Base-by-base conservation (phyloP, 768 basidiomycete species). In the Hortiboletus flavorubellus region DNA sequence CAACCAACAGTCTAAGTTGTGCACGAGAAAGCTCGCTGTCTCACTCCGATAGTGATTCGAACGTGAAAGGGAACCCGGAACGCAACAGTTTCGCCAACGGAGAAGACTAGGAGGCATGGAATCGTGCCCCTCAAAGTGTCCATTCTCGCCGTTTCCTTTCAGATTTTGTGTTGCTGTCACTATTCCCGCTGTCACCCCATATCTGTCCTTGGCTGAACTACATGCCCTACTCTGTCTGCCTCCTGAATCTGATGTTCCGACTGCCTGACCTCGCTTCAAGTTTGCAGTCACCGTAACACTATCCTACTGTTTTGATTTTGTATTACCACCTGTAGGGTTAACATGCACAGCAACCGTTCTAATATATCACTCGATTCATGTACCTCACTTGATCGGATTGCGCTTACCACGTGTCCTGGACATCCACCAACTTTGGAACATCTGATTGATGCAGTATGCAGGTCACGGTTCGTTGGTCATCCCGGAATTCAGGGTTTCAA, bases 1-100 rank as follows among this genome's bases (percentile, higher is more conserved):
- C 89, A n/a, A 89, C 85, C 26, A 87, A 84, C 59, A 78, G 81
- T 8, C 79, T 79, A 40, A 85, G 81, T 63, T 81, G 86, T 1
- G 77, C 83, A 51, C 87, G 86, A 68, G 89, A 91, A 62, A 76
- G 77, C 46, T 72, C 75, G 6, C 58, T 79, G 41, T 72, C 72
- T 3, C 64, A 72, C 4, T 68, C 65, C 12, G 64, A 64, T 31
- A 54, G 49, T 5, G 65, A 66, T n/a, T 42, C 49, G 11, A 57
- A 40, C 18, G 9, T 51, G 50, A 67, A 58, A 42, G 5, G 26
- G 26, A 26, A 26, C 26, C 26, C 2, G 26, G 68, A 65, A 33
- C 59, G 62, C 38, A 54, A 55, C 16, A 40, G 18, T 45, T 42
- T 41, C 34, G 2, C 56, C 10, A 64, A 59, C 31, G 53, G 45